A percentile compares a stretch with the other conserved stretches of the same genome.
phyloP scores from a whole-genome alignment of 306 rosid species.

The Vigna nakashimae region DNA sequence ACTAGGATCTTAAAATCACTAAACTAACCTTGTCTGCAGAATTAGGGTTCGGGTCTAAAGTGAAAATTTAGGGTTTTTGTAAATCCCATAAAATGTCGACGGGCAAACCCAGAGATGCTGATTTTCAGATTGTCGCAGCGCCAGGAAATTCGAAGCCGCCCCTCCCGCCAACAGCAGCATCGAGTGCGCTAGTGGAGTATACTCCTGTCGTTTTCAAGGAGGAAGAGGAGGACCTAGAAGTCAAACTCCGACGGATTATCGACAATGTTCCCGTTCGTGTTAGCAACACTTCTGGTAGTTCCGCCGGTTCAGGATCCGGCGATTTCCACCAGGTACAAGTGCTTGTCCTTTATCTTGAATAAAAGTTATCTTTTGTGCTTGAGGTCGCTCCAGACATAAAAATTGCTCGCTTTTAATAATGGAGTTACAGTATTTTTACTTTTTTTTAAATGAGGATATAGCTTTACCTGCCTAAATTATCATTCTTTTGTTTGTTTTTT shows the following conservation, averaged over 20 bases:
- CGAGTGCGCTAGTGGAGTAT: conserved; percentile 84
- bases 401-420: not conserved
- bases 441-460: not conserved
- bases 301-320: conserved; percentile 97
- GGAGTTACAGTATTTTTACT: too few species aligned
- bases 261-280: conserved; percentile 98
- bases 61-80: conserved; percentile 55
- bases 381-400: not conserved
- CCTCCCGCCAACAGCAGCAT: conserved; percentile 48
- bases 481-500: not conserved
- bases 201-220: conserved; percentile 69
- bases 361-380: not conserved
- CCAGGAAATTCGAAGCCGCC: conserved; percentile 63
- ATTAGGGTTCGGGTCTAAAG: conserved; percentile 11
- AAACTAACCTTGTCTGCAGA: not conserved
- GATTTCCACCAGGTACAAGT: conserved; percentile 89
- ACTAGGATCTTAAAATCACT: not conserved
- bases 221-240: conserved; percentile 91
- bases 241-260: conserved; percentile 90
- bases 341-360: not conserved
- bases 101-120: conserved; percentile 63
- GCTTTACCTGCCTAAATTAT: not conserved
- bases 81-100: conserved; percentile 56
- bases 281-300: conserved; percentile 94
- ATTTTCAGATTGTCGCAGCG: conserved; percentile 61